Evolutionary conservation across 257 asterid species (phyloP).

Genomic region (Nicotiana sylvestris): DNA sequence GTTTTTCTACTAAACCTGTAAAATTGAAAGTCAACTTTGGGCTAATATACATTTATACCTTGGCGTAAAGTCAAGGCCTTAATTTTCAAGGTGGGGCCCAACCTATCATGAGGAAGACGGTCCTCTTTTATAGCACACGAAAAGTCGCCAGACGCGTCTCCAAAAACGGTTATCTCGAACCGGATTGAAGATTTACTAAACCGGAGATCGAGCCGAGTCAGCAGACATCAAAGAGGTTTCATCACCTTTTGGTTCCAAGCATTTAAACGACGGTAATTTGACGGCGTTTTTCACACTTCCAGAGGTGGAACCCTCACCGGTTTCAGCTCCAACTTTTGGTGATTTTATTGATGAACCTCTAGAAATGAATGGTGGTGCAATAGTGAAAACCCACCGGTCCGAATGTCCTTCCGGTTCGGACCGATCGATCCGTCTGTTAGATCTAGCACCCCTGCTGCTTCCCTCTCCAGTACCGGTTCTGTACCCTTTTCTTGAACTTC

Average conservation of each 20-base stretch:
- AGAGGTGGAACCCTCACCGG: slow-evolving; percentile 37
- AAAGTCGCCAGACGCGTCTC: background rate
- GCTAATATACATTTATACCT: background rate
- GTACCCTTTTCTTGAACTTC: slow-evolving; percentile 44
- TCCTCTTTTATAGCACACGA: background rate
- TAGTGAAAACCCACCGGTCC: slow-evolving; percentile 55
- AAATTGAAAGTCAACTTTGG: background rate
- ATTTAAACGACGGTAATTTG: slow-evolving; percentile 59
- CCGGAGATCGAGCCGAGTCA: slow-evolving; percentile 36
- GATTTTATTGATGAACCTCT: slow-evolving; percentile 52
- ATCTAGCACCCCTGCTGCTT: slow-evolving; percentile 42
- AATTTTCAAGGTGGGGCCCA: slow-evolving; percentile 11
- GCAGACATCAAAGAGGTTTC: slow-evolving; percentile 34
- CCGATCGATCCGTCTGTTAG: slow-evolving; percentile 29
- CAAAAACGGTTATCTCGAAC: background rate
- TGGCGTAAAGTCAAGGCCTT: background rate
- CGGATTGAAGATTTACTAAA: slow-evolving; percentile 8
- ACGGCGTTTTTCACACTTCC: slow-evolving; percentile 29
- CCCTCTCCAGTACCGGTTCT: slow-evolving; percentile 49
- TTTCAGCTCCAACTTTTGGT: slow-evolving; percentile 42
- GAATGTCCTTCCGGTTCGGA: slow-evolving; percentile 41
- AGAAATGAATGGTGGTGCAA: slow-evolving; percentile 30
- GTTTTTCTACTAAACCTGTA: background rate
- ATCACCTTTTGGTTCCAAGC: slow-evolving; percentile 63
- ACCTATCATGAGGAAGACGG: background rate